Base-by-base conservation (phyloP, 345 rosid genomes). In the Arabis alpina region DNA sequence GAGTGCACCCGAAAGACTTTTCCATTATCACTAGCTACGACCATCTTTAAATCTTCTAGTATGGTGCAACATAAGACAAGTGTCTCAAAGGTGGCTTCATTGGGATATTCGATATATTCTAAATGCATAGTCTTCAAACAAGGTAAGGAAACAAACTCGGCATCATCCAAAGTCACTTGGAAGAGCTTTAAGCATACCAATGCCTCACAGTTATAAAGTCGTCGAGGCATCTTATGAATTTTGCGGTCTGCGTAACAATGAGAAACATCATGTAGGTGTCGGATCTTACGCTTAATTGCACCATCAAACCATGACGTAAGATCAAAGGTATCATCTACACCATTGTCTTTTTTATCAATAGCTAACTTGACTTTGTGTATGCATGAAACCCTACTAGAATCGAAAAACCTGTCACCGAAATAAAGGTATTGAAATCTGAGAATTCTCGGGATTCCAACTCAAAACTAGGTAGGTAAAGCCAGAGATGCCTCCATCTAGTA, bases 1-100 rank as follows among this genome's bases (percentile, higher is more conserved):
- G 68, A 63, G 4, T 49, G 56, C 56, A 63, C 44, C 19, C 55
- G 42, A 37, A 34, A 36, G 68, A 6, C 45, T 49, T 49, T 64
- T 9, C 9, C 8, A 64, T 25, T 27, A 14, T 19, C 30, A 4
- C 3, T 6, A 13, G 42, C 11, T 19, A 12, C 28, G 28, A 23
- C 6, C 11, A 49, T n/a, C 7, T 49, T 5, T 64, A 64, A 49
- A 2, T 50, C 54, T 30, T 30, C 66, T 4, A 62, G 40, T 10
- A 62, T 5, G 13, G 42, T 54, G n/a, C 42, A 62, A 1, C 27
- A 16, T 56, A 30, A 63, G 16, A 63, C 2, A 16, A 34, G 55
- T 48, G 7, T 48, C 55, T 63, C 34, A 34, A 34, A 34, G 7
- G 37, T 34, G 8, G 37, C 37, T 6, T 34, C 37, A 34, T 34